Base-by-base conservation (phyloP, 1,284 basidiomycete genomes). In the Testicularia cyperi region DNA sequence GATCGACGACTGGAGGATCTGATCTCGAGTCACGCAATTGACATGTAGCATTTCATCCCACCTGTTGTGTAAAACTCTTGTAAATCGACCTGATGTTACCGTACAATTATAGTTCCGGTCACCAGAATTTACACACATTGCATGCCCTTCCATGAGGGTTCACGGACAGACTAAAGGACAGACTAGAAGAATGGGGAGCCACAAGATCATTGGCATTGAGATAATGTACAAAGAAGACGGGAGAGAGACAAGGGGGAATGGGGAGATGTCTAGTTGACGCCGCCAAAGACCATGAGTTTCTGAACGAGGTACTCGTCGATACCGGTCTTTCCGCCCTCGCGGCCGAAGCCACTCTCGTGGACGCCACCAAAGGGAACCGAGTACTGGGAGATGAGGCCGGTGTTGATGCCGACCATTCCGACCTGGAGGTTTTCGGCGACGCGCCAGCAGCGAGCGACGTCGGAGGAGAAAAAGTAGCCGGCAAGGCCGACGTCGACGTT, bases 401-500 rank as follows among this genome's bases (percentile, higher is more conserved):
- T 70, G 52, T 76, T 75, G 45, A 84, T 82, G 29, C 89, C 88
- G 21, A 94, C 89, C 92, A 98, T 97, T 7, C 95, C 95, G 4
- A 92, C 90, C 78, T 99, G 90, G 33, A 98, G 81, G 52, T 84
- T 87, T 79, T 96, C 94, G n/a, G 92, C 90, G n/a, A 99, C 92
- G 33, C 94, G 83, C 89, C 90, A 97, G 46, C 91, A 87, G 22
- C 92, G 81, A 6, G 88, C 88, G 2, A 94, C 81, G 77, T 98
- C 92, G 51, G 88, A 80, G 41, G 65, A 66, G 68, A 61, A 75
- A 31, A 75, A 75, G 68, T 75, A 75, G 27, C 68, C 73, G 5
- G 92, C 92, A 15, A 99, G 82, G 0, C 95, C 95, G 33, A 90
- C 85, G 19, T 88, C 83, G 1, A 87, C 82, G 64, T 85, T 80